phyloP scores from a whole-genome alignment of 495 filamentous ascomycete genomes.

The Penicillium coffeae region DNA sequence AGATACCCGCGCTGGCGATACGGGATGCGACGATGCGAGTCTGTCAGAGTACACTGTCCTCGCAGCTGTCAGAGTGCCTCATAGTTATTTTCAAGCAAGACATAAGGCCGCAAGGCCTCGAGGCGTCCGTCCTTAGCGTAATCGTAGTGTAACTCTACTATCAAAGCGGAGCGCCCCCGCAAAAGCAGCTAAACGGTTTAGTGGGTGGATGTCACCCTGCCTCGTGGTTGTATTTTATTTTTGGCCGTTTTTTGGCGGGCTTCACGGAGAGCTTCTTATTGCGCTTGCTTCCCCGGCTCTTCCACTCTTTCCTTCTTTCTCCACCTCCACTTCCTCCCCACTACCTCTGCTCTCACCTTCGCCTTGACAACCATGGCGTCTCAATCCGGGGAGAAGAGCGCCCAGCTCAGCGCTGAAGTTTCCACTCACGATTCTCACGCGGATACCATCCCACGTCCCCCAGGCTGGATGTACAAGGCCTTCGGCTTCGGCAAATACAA shows the following conservation, averaged over 20 bases:
- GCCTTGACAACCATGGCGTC: constrained; percentile 9
- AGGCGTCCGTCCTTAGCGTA: too few relatives aligned
- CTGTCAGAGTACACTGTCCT: neutral
- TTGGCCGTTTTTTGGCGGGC: neutral
- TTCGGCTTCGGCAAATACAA: constrained; percentile 43
- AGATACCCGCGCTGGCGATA: neutral
- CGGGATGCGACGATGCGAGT: too few relatives aligned
- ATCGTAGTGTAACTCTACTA: constrained; percentile 21
- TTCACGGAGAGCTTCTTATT: neutral
- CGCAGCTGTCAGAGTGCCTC: constrained; percentile 1
- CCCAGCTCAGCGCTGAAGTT: constrained; percentile 7
- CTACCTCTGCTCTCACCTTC: neutral
- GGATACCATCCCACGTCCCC: constrained; percentile 12
- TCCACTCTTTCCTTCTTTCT: constrained; percentile 2
- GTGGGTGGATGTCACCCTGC: constrained; percentile 17
- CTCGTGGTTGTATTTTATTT: constrained; percentile 19
- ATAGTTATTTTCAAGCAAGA: neutral
- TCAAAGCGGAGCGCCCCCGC: constrained; percentile 19
- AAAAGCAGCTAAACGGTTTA: neutral
- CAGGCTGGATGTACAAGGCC: constrained; percentile 51
- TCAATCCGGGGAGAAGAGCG: constrained; percentile 7
- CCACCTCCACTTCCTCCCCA: neutral
- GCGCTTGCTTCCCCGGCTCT: neutral
- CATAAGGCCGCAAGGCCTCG: too few relatives aligned
- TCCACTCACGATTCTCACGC: neutral